Evolutionary conservation across 306 rosid genomes (phyloP).

Genomic region (Gastrolobium villosum): DNA sequence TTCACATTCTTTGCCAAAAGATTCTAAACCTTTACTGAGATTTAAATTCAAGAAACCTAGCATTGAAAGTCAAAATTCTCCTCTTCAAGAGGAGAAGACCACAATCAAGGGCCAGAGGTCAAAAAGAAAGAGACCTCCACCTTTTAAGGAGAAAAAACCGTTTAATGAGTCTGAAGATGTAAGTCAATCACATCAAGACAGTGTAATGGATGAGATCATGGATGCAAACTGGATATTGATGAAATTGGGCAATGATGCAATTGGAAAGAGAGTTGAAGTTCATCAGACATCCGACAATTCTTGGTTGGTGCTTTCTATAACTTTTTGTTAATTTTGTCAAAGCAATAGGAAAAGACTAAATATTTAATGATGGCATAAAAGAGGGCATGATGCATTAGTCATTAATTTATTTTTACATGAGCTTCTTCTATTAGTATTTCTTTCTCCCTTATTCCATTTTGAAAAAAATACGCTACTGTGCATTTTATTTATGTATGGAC

Average conservation of each 20-base stretch:
- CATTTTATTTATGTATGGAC: neutral
- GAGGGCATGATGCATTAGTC: slow-evolving; percentile 2
- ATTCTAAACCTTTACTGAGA: slow-evolving; percentile 77
- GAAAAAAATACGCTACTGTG: neutral
- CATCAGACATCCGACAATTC: slow-evolving; percentile 86
- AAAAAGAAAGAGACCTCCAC: slow-evolving; percentile 90
- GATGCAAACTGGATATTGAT: slow-evolving; percentile 96
- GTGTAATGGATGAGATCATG: slow-evolving; percentile 83
- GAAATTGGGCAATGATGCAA: slow-evolving; percentile 94
- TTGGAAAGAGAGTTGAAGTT: slow-evolving; percentile 98
- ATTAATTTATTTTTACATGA: neutral
- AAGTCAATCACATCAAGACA: slow-evolving; percentile 63
- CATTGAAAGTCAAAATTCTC: slow-evolving; percentile 71
- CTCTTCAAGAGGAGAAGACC: slow-evolving; percentile 74
- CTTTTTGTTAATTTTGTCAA: slow-evolving; percentile 4
- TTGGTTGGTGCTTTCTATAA: slow-evolving; percentile 68
- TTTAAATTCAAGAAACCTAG: slow-evolving; percentile 86
- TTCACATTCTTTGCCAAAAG: slow-evolving; percentile 74
- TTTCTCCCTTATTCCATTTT: slow-evolving; percentile 17
- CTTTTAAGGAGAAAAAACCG: slow-evolving; percentile 68
- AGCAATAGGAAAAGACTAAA: neutral
- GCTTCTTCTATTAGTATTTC: neutral
- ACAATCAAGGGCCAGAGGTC: slow-evolving; percentile 94
- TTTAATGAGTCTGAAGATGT: slow-evolving; percentile 62
- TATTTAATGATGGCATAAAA: neutral